Evolutionary conservation across 2,329 filamentous ascomycete species (phyloP).

Genomic region (Colletotrichum sublineola): DNA sequence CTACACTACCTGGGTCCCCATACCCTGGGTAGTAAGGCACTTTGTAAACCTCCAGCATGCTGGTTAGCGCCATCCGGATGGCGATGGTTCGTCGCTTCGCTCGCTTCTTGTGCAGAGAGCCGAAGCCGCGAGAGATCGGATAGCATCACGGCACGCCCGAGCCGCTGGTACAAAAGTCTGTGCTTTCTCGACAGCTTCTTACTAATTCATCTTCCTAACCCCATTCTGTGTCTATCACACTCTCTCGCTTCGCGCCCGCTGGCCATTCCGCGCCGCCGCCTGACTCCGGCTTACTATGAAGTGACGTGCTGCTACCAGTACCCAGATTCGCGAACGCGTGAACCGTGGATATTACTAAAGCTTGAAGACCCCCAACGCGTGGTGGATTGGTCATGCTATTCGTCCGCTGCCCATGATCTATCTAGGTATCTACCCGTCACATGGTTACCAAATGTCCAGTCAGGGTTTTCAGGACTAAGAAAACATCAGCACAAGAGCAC

Average conservation of each 20-base stretch:
- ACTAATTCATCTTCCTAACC: not conserved
- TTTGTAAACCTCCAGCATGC: not conserved
- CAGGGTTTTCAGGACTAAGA: not conserved
- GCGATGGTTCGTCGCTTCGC: not conserved
- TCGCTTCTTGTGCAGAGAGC: constrained; percentile 18
- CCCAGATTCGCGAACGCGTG: not conserved
- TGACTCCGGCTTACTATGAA: not conserved
- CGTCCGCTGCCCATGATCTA: not conserved
- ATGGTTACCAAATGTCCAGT: not conserved
- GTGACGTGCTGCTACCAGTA: not conserved
- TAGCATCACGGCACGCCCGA: not conserved
- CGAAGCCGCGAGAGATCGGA: constrained; percentile 18
- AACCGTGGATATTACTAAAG: not conserved
- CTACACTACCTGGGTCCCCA: too few relatives aligned
- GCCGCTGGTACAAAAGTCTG: not conserved
- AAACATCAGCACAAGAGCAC: not conserved
- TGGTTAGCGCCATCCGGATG: not conserved
- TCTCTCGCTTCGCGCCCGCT: not conserved
- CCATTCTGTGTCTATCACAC: not conserved
- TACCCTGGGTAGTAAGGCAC: not conserved
- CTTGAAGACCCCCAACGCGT: not conserved
- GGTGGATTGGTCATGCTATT: not conserved
- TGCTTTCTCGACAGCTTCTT: not conserved
- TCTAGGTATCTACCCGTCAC: not conserved
- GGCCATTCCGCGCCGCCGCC: constrained; percentile 4